Evolutionary conservation across 1,139 yeast genomes (phyloP), one percentile per base, ranked within the genome.

Genomic region (Saccharomyces uvarum): DNA sequence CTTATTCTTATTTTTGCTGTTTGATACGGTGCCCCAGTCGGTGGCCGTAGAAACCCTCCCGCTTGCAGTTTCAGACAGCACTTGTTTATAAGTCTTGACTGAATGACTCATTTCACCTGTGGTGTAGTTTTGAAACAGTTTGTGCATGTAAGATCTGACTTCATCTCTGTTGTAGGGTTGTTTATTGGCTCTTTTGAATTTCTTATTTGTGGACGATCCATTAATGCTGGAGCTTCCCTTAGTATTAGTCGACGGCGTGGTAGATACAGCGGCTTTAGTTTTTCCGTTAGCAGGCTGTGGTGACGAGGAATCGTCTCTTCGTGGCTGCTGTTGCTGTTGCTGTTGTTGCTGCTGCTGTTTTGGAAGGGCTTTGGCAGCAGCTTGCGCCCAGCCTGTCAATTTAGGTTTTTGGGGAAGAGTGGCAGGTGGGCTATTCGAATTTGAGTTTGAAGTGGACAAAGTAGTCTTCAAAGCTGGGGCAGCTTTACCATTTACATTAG

Each of bases 381-480:
- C 69, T 53, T 66, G 69, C 1, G 68, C 70, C 70, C 70, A 65
- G 2, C 69, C 68, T 11, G 68, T 64, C 50, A 65, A 56, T 53
- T 63, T 64, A 26, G 67, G 64, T 49, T 58, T 56, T 41, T 54
- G 54, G 9, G 51, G 44, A 33, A 53, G 53, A 6, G 57, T 47
- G 28, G 58, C 44, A 26, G 59, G 49, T 31, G 51, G n/a, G 13
- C 44, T 19, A 9, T 38, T 38, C 13, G 44, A 38, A 38, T 13
- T 38, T 38, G 44, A 19, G 13, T 19, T 19, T 38, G 44, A 16
- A 38, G 24, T 19, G 6, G 44, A 38, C 19, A 38, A 38, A 19
- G 44, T 38, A 9, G 44, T 11, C 26, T 38, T 38, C 3, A 38
- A 38, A 19, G 44, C 19, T 11, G 44, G 19, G 24, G 44, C 3